A percentile compares a stretch with the other conserved stretches of the same genome.
These are phyloP conservation scores for Jasminum sambac DNA, from an alignment of 257 asterid genomes.

Conservation along the genomic window DNA sequence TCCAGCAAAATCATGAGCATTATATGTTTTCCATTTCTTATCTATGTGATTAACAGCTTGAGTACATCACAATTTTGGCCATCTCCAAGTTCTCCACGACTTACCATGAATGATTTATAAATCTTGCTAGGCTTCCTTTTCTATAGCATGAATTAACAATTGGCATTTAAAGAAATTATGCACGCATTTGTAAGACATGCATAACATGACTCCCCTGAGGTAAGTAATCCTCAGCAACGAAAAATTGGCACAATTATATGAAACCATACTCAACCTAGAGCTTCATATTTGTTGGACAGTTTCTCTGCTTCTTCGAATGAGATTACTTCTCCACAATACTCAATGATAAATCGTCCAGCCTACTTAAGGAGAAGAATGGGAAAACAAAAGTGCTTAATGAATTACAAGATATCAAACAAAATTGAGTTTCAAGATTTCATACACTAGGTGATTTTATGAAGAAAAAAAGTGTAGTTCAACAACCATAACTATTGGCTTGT, in stretches of 20 bases:
- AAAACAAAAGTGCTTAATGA: conserved; percentile 14
- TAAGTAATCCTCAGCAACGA: conserved; percentile 21
- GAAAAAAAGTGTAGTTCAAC: conserved; percentile 1
- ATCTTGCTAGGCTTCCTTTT: conserved; percentile 83
- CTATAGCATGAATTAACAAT: conserved; percentile 78
- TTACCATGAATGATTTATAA: conserved; percentile 94
- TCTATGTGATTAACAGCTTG: conserved; percentile 17
- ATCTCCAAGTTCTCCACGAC: conserved; percentile 23
- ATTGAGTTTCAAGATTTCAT: conserved; percentile 12
- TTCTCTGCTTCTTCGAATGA: conserved; percentile 67
- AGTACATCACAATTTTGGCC: conserved; percentile 19
- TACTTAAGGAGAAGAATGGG: conserved; percentile 35
- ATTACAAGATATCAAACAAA: not conserved
- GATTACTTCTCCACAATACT: conserved; percentile 90
- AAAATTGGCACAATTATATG: conserved; percentile 16
- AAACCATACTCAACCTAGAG: conserved; percentile 52
- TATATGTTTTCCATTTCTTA: conserved; percentile 8
- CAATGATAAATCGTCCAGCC: conserved; percentile 90
- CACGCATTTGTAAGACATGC: conserved; percentile 79
- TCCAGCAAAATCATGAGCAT: conserved; percentile 21
- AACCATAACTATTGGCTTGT: conserved; percentile 7
- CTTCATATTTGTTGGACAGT: conserved; percentile 75
- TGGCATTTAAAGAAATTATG: conserved; percentile 71
- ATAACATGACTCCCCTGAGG: conserved; percentile 27
- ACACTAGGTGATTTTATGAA: too few species aligned